Evolutionary conservation across 2,329 filamentous ascomycete species (phyloP).

Genomic region (Stylonectria norvegica): DNA sequence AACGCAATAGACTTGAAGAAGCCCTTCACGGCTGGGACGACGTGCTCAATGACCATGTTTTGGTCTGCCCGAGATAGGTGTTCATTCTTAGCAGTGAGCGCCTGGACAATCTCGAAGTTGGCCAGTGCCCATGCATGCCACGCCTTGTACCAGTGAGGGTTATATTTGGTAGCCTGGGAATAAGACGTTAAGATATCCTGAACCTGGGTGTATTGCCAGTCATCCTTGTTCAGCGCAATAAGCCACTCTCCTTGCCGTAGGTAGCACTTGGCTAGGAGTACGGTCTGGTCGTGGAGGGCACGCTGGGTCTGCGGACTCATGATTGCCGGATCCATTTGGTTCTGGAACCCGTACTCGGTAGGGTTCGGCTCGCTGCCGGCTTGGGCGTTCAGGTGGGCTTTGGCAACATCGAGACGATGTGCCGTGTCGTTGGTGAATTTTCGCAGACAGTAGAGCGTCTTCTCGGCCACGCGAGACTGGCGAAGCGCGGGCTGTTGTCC

Average conservation of each 20-base stretch:
- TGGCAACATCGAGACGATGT: constrained; percentile 51
- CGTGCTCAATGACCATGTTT: constrained; percentile 74
- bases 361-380: constrained; percentile 43
- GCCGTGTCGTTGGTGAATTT: constrained; percentile 60
- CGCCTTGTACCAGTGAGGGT: constrained; percentile 95
- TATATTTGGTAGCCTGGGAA: constrained; percentile 86
- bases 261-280: constrained; percentile 90
- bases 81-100: constrained; percentile 65
- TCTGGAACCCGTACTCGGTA: constrained; percentile 50
- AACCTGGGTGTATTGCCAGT: constrained; percentile 85
- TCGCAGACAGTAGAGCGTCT: constrained; percentile 56
- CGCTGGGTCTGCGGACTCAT: constrained; percentile 51
- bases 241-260: constrained; percentile 97
- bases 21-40: constrained; percentile 89
- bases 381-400: constrained; percentile 48
- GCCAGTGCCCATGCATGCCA: constrained; percentile 99
- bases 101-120: constrained; percentile 97
- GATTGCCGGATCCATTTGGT: constrained; percentile 41
- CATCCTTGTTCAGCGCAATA: constrained; percentile 75
- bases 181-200: constrained; percentile 90
- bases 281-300: constrained; percentile 56
- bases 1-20: constrained; percentile 98
- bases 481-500: constrained; percentile 57
- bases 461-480: constrained; percentile 47
- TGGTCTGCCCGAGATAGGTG: constrained; percentile 48